phyloP scores from a whole-genome alignment of 352 stramenopile species.

The Phytophthora idaei region DNA sequence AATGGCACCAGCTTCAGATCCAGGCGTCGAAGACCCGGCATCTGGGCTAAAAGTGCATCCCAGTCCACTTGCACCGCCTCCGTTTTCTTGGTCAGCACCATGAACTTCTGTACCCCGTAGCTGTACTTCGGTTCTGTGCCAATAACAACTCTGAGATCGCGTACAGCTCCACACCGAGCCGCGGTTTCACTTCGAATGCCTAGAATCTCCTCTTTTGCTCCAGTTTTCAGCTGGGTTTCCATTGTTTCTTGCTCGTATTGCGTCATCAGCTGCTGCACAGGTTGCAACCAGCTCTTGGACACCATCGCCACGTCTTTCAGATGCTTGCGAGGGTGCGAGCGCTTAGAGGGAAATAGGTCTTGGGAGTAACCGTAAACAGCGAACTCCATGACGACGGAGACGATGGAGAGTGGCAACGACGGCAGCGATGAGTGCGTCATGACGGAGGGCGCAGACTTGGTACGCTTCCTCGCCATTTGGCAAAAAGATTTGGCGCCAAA shows the following conservation, averaged over 20 bases:
- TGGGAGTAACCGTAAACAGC: slow-evolving; percentile 9
- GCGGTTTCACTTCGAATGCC: slow-evolving; percentile 5
- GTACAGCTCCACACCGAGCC: background rate
- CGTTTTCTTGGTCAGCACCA: no score
- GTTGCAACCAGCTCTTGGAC: slow-evolving; percentile 12
- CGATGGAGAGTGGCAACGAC: slow-evolving; percentile 8
- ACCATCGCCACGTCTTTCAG: slow-evolving; percentile 15
- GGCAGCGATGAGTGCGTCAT: background rate
- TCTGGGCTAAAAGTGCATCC: no score
- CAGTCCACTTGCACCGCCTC: no score
- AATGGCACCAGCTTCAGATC: no score
- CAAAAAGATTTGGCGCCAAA: background rate
- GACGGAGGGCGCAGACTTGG: background rate
- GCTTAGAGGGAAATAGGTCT: background rate
- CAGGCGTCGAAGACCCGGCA: no score
- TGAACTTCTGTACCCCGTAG: no score
- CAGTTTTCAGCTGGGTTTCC: slow-evolving; percentile 3
- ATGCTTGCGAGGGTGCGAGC: background rate
- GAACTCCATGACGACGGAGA: slow-evolving; percentile 15
- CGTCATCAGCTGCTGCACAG: slow-evolving; percentile 7
- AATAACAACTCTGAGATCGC: slow-evolving; percentile 7
- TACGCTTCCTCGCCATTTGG: background rate
- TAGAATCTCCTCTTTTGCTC: slow-evolving; percentile 3
- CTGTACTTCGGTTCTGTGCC: background rate
- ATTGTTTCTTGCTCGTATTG: slow-evolving; percentile 12